Conservation (phyloP, 2,329 filamentous ascomycete species). For the Arthrobotrys entomopaga region DNA sequence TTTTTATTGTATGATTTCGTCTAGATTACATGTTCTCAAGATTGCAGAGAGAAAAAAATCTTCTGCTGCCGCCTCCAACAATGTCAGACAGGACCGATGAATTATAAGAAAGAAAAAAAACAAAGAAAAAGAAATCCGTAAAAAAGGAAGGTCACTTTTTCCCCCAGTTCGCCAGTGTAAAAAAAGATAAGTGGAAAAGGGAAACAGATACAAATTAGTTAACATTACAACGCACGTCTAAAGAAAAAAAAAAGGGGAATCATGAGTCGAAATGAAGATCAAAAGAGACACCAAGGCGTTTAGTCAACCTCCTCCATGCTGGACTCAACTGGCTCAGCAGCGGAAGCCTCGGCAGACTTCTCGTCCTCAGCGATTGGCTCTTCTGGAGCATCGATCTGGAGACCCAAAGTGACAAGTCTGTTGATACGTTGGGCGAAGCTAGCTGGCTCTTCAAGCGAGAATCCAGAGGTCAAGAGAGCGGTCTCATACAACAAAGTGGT, state of each 20-base stretch:
- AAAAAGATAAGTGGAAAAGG: constrained; percentile 28
- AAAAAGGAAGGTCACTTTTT: constrained; percentile 54
- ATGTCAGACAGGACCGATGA: constrained; percentile 52
- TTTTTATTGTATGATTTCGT: constrained; percentile 51
- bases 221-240: constrained; percentile 28
- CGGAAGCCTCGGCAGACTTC: constrained; percentile 67
- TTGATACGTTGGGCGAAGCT: constrained; percentile 99
- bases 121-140: constrained; percentile 32
- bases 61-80: constrained; percentile 28
- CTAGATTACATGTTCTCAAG: constrained; percentile 54
- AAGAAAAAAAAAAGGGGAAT: constrained; percentile 37
- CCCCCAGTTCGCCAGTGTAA: constrained; percentile 49
- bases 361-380: constrained; percentile 75
- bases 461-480: constrained; percentile 95
- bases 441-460: constrained; percentile 99
- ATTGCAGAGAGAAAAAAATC: constrained; percentile 2
- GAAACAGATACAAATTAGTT: constrained; percentile 19
- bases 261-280: constrained; percentile 14
- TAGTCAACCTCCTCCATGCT: constrained; percentile 99
- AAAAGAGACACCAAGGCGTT: constrained; percentile 57
- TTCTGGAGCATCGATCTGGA: constrained; percentile 88
- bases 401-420: constrained; percentile 97
- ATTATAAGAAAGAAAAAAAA: constrained; percentile 26
- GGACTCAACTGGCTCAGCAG: constrained; percentile 77
- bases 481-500: constrained; percentile 99